A percentile compares a stretch with the other conserved stretches of the same genome.
Evolutionary conservation across 495 filamentous ascomycete species (phyloP).

Genomic region (Tetracladium marchalianum): DNA sequence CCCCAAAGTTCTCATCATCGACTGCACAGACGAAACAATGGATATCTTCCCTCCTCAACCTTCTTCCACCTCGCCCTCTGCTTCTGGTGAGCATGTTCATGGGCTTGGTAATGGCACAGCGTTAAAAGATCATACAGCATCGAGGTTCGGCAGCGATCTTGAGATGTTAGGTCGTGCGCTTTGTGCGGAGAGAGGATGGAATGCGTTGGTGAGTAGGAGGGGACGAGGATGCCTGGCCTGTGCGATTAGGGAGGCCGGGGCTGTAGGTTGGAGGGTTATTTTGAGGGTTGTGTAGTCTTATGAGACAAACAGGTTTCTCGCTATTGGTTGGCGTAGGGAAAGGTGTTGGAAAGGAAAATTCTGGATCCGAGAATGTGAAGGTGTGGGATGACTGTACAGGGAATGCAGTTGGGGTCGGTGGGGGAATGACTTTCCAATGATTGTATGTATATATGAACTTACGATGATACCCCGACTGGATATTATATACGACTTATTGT

Average conservation of each 20-base stretch:
- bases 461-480: too few relatives aligned
- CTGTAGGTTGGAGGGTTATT: constrained; percentile 54
- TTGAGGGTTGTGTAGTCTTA: constrained; percentile 43
- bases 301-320: too few relatives aligned
- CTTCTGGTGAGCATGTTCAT: neutral
- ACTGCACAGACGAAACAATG: constrained; percentile 28
- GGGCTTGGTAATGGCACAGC: neutral
- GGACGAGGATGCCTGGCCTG: constrained; percentile 56
- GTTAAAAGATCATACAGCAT: constrained; percentile 21
- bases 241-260: constrained; percentile 60
- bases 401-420: too few relatives aligned
- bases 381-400: too few relatives aligned
- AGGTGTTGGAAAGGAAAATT: too few relatives aligned
- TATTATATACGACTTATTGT: too few relatives aligned
- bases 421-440: too few relatives aligned
- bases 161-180: constrained; percentile 60
- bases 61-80: neutral
- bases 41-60: neutral
- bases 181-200: constrained; percentile 58
- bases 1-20: constrained; percentile 36
- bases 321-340: too few relatives aligned
- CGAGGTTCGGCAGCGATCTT: constrained; percentile 42
- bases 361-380: too few relatives aligned
- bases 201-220: constrained; percentile 56
- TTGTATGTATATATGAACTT: too few relatives aligned